These are phyloP conservation scores for Bremia lactucae DNA, from an alignment of 352 stramenopile species.

Conservation along the genomic window DNA sequence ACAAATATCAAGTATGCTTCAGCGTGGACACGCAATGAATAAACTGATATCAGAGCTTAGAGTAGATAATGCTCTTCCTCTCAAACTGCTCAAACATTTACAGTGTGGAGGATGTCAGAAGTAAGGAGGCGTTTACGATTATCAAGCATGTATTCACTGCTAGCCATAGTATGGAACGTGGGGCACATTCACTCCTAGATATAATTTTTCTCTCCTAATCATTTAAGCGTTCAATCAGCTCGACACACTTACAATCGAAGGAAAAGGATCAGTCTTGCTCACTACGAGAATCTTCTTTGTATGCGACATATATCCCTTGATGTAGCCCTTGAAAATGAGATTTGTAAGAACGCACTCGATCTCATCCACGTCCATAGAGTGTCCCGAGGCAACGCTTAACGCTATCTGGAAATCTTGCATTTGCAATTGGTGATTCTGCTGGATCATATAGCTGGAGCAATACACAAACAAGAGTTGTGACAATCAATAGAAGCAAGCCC, in stretches of 20 bases:
- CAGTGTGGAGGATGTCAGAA: too few relatives aligned
- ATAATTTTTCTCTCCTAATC: too few relatives aligned
- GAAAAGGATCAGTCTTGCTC: conserved; percentile 92
- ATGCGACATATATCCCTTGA: conserved; percentile 96
- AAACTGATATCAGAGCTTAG: too few relatives aligned
- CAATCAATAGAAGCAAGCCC: neutral
- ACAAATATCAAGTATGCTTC: too few relatives aligned
- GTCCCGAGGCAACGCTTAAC: conserved; percentile 77
- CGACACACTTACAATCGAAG: conserved; percentile 67
- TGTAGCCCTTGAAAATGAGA: conserved; percentile 93
- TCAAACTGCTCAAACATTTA: too few relatives aligned
- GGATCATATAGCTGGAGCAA: conserved; percentile 56
- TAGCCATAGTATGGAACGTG: too few relatives aligned
- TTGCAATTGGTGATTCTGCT: conserved; percentile 83
- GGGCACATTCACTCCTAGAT: too few relatives aligned
- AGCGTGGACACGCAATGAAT: too few relatives aligned
- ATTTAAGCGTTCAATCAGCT: too few relatives aligned
- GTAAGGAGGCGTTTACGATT: too few relatives aligned
- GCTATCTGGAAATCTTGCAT: conserved; percentile 84
- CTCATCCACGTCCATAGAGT: conserved; percentile 90
- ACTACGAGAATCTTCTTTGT: conserved; percentile 93
- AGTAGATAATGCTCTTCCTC: too few relatives aligned
- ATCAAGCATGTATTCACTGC: too few relatives aligned
- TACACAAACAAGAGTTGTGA: neutral
- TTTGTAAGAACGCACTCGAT: conserved; percentile 96